Percentiles rank a stretch among this genome's conserved stretches.
Conservation (phyloP, 2,329 filamentous ascomycete genomes). For the Clonostachys byssicola region DNA sequence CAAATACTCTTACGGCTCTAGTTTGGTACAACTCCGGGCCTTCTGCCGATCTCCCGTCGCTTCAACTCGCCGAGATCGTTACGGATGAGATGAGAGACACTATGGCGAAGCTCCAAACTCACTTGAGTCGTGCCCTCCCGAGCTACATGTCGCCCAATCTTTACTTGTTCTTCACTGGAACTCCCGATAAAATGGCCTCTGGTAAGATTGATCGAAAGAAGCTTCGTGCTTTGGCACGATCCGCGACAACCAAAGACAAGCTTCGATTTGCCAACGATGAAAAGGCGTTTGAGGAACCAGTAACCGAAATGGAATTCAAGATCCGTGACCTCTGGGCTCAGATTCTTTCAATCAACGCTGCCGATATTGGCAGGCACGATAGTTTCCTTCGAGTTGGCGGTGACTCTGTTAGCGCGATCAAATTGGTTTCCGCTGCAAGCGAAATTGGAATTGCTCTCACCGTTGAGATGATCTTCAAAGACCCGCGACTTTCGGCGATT, state of each 20-base stretch:
- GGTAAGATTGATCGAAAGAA: slow-evolving; percentile 1
- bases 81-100: not conserved
- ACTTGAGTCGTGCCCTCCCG: not conserved
- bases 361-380: slow-evolving; percentile 3
- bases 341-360: slow-evolving; percentile 2
- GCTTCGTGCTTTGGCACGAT: not conserved
- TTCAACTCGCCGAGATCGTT: not conserved
- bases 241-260: not conserved
- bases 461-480: not conserved
- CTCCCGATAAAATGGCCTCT: slow-evolving; percentile 15
- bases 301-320: not conserved
- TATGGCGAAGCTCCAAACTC: too few relatives aligned
- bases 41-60: not conserved
- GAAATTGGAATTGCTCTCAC: not conserved
- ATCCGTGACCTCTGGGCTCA: not conserved
- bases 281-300: not conserved
- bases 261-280: not conserved
- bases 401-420: slow-evolving; percentile 7
- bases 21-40: not conserved
- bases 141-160: slow-evolving; percentile 14
- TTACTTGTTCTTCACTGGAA: slow-evolving; percentile 15
- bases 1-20: not conserved
- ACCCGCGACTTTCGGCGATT: not conserved
- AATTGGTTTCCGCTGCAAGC: slow-evolving; percentile 2
- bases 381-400: slow-evolving; percentile 8